Base-by-base conservation (phyloP, 345 rosid genomes). In the Citrus inodora region DNA sequence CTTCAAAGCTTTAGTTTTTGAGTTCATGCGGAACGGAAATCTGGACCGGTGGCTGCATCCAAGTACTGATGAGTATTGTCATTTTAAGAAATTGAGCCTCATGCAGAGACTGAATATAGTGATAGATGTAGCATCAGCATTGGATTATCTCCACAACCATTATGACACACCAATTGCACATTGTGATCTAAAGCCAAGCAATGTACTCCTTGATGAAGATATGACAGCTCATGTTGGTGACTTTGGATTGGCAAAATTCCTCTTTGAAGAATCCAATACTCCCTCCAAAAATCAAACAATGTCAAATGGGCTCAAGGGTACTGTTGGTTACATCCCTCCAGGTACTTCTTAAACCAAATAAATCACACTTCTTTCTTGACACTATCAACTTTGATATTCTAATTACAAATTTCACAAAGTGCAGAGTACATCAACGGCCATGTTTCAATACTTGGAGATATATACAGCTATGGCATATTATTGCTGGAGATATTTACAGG, bases 151-250 rank as follows among this genome's bases (percentile, higher is more conserved):
- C 9, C 87, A 84, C 65, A 51, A 75, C 53, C 13, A 82, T 25
- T 81, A 79, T 37, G 79, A 81, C 21, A 74, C 76, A 35, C 76
- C 83, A n/a, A 76, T 84, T 61, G 81, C 61, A 30, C 87, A 84
- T 38, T 84, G 83, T n/a, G 87, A 84, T 76, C 74, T 81, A 25
- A 84, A 81, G 73, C 87, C 85, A 37, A 84, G 87, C 74, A 84
- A 81, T 46, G 79, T 82, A 33, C 83, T 82, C 4, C 76, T 84
- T 10, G 85, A 84, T 22, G 66, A 76, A n/a, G 71, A 79, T 48
- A 76, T 82, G 81, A 82, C 75, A 8, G 85, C 81, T 7, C 83
- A 62, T 64, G 84, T 81, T 27, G 71, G 84, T 27, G 87, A 84
- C 38, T 84, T 84, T 37, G 87, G 85, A 63, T 63, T 84, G 48